Evolutionary conservation across 306 rosid species (phyloP), one percentile per base, ranked within the genome.

Genomic region (Prunus padus): DNA sequence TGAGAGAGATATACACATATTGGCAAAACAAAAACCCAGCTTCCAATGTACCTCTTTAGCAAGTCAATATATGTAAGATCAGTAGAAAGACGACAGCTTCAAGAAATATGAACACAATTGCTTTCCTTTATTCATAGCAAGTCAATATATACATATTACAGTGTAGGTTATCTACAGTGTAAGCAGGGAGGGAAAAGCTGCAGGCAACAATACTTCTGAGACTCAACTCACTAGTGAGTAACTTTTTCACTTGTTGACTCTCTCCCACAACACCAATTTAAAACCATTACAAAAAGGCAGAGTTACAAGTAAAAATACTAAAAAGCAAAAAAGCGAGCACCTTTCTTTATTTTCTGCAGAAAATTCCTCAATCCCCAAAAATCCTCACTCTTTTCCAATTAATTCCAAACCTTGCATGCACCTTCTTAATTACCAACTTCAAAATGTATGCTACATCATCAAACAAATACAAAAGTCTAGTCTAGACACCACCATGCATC

Each of bases 51-150:
- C 42, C 8, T 33, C 40, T 33, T 33, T 33, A 33, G 40, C 9
- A 37, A 6, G 42, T 37, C 42, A 37, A 37, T 1, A 37, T 37
- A 51, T 16, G 55, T 50, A 50, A 4, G 55, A 50, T 15, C 55
- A 4, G n/a, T 50, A 16, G 19, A 50, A 14, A 50, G 55, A 50
- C 7, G 15, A 14, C n/a, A 16, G 7, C n/a, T 14, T 4, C 11
- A 46, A 33, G 40, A 33, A 33, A 45, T 50, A 4, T 50, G 57
- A 18, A 19, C 13, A 54, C 59, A 54, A 18, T 18, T 65, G 11
- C 18, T 70, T 74, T 72, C 63, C 30, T 59, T 59, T 60, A 63
- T 60, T 73, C n/a, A 54, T 55, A 67, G 47, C 1, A 73, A 16
- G 42, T 57, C n/a, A 49, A 26, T 26, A 37, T 66, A 20, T 61